Evolutionary conservation across 1,284 basidiomycete genomes (phyloP), one percentile per base, ranked within the genome.

Genomic region (Trichosporon ovoides): DNA sequence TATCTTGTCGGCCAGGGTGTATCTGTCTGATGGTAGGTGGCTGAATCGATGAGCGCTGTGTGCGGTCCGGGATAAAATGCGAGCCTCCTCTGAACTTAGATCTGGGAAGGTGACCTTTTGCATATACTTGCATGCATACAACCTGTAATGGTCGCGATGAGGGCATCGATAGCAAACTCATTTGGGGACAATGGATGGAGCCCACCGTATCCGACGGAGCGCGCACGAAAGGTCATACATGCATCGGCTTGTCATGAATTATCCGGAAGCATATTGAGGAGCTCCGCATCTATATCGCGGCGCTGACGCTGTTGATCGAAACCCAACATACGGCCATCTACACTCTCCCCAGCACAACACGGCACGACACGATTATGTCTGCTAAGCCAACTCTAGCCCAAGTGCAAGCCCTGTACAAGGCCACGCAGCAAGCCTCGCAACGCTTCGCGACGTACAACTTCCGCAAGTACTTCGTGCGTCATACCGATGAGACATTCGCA

Each of bases 361-460:
- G n/a, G n/a, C n/a, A n/a, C n/a, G n/a, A n/a, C n/a, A n/a, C n/a
- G n/a, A n/a, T n/a, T 10, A 48, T 48, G 43, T n/a, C 43, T 16
- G 28, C 22, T 22, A 48, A 48, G 69, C 83, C 88, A 12, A 84
- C 83, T 35, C 81, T 83, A 40, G 80, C 83, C 51, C 83, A 87
- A 20, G 81, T 92, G 37, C 80, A 86, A 52, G 81, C 81, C 53
- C 83, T 94, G 12, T 92, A 92, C 73, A 75, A 83, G 31, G 80
- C 84, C 16, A 86, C 83, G 63, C 81, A 91, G 55, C 83, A 86
- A 62, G 82, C 87, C 12, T 85, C 89, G n/a, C 81, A 81, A 57
- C 84, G 86, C 12, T 94, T 93, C 80, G 85, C 86, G 70, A 89
- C 89, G 13, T 95, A 95, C 79, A 94, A 94, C 78, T 95, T 93